Base-by-base conservation (phyloP, 805 yeast genomes). In the Barnettozyma siamensis region DNA sequence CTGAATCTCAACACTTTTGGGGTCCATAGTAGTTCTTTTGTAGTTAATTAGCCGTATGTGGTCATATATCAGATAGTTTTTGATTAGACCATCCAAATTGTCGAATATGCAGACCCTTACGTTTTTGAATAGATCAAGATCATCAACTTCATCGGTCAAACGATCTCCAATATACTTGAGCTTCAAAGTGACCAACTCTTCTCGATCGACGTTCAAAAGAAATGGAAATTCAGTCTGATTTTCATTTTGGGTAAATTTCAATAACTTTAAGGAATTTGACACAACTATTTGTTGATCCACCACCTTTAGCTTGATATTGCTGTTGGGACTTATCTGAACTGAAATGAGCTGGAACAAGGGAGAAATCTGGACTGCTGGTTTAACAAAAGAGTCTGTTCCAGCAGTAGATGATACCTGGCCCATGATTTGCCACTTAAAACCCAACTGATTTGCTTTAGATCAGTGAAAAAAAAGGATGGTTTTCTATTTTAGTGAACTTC, bases 211-310 rank as follows among this genome's bases (percentile, higher is more conserved):
- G 20, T 44, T 37, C 17, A 44, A 6, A 2, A 48, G 20, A 17
- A 48, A 44, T 2, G 43, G 48, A 23, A 18, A 46, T 23, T 46
- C 49, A 18, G 34, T 17, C 3, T 9, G 4, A 11, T 35, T 35
- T 7, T 30, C 34, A 35, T 46, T 48, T 29, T 48, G 50, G 5
- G 42, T 44, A 21, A 44, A 48, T 5, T 31, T 26, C 5, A 46
- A 35, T 7, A 38, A 16, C 13, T 41, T 42, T 1, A 33, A 7
- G 17, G 35, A 31, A 16, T n/a, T 24, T 5, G 42, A 12, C 5
- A 19, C 9, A 13, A n/a, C 16, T 16, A n/a, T 17, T 16, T 11
- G 29, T 16, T 35, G 35, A 20, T 34, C 20, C 20, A 35, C 28
- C 9, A 28, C 12, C 16, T 16, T 17, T 9, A 31, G 17, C 3